phyloP scores from a whole-genome alignment of 176 grass and related monocot species.

The Dactylis glomerata region DNA sequence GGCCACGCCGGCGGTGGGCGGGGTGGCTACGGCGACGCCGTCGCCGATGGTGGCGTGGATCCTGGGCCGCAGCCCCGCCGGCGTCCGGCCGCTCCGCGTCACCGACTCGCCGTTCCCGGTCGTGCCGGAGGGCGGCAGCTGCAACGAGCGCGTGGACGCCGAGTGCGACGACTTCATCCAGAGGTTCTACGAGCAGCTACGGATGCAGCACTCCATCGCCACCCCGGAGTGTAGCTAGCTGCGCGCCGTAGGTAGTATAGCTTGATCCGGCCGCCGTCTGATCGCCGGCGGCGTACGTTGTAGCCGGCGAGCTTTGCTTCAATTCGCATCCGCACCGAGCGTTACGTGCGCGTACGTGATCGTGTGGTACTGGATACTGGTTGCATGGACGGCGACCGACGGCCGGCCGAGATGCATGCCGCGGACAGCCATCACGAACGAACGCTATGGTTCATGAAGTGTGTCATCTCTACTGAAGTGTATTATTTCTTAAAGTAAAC shows the following conservation, averaged over 20 bases:
- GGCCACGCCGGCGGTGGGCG: background rate
- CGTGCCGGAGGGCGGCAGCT: conserved; percentile 45
- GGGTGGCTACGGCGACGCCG: conserved; percentile 38
- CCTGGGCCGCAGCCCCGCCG: conserved; percentile 57
- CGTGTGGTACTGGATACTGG: background rate
- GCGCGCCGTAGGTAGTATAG: background rate
- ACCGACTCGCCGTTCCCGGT: conserved; percentile 89
- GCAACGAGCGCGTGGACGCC: conserved; percentile 53
- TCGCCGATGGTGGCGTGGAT: conserved; percentile 65
- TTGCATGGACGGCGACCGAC: background rate
- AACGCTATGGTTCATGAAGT: background rate
- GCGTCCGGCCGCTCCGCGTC: conserved; percentile 65
- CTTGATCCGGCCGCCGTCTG: background rate
- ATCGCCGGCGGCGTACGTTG: background rate
- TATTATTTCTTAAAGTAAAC: background rate
- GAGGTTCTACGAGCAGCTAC: conserved; percentile 86
- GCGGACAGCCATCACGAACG: background rate
- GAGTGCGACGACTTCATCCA: conserved; percentile 85
- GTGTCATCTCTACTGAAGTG: background rate
- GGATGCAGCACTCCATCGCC: conserved; percentile 57
- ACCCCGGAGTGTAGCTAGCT: conserved; percentile 25
- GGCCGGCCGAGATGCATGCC: background rate
- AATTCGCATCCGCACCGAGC: background rate
- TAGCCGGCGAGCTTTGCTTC: background rate
- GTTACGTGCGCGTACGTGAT: background rate